A percentile compares a stretch with the other conserved stretches of the same genome.
Conservation (phyloP, 2,329 filamentous ascomycete genomes). For the Penicillium sp. region DNA sequence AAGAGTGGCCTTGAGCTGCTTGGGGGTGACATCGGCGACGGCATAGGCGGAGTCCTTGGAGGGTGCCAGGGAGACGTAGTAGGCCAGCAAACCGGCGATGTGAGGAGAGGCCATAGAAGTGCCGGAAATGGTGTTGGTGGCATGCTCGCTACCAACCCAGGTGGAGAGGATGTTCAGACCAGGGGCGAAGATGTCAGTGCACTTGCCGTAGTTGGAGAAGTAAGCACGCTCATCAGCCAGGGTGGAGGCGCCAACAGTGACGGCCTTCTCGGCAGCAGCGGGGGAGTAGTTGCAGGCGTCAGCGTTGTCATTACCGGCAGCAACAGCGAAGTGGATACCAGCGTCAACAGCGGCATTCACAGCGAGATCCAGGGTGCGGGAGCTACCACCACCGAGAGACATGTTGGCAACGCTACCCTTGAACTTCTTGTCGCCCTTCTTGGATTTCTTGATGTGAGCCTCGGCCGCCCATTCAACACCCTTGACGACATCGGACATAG, state of each 20-base stretch:
- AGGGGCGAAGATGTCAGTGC: conserved; percentile 98
- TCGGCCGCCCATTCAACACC: conserved; percentile 93
- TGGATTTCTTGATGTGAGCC: conserved; percentile 72
- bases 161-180: conserved; percentile 96
- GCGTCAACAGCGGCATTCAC: conserved; percentile 91
- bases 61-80: conserved; percentile 96
- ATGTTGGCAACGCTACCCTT: conserved; percentile 99
- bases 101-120: conserved; percentile 99
- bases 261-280: conserved; percentile 83
- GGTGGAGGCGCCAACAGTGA: conserved; percentile 94
- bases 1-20: conserved; percentile 88
- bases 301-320: conserved; percentile 97
- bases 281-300: conserved; percentile 99
- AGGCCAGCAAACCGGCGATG: conserved; percentile 92
- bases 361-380: conserved; percentile 80
- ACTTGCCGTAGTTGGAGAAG: conserved; percentile 99
- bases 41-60: conserved; percentile 86
- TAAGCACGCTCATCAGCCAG: conserved; percentile 94
- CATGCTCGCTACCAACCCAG: conserved; percentile 95
- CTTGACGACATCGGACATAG: conserved; percentile 98
- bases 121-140: conserved; percentile 97
- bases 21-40: conserved; percentile 83
- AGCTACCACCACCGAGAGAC: conserved; percentile 98
- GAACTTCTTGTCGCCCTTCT: conserved; percentile 89
- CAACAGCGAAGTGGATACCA: conserved; percentile 96